Conservation (phyloP, 352 stramenopile genomes). For the Pythium scleroteichum region DNA sequence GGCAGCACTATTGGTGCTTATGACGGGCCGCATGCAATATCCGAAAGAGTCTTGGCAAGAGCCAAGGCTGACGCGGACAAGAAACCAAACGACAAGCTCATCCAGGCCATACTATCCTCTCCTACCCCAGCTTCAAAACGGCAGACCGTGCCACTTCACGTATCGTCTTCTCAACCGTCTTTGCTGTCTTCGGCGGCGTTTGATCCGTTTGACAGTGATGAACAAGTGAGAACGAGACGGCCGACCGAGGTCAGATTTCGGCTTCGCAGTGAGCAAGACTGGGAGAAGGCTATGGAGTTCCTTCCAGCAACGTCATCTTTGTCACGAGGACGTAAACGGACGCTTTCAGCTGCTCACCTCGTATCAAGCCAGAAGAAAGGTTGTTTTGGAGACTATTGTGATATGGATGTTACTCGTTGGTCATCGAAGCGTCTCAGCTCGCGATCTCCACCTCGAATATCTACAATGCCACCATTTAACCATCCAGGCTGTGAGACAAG, state of each 20-base stretch:
- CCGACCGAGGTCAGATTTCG: slow-evolving; percentile 18
- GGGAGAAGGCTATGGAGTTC: slow-evolving; percentile 58
- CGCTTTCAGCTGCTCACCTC: slow-evolving; percentile 62
- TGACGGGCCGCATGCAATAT: slow-evolving; percentile 58
- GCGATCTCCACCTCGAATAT: background rate
- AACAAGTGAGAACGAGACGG: background rate
- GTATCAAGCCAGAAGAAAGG: slow-evolving; percentile 74
- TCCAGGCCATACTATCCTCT: slow-evolving; percentile 73
- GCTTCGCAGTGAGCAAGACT: slow-evolving; percentile 40
- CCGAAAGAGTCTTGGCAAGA: slow-evolving; percentile 58
- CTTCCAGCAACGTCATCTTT: slow-evolving; percentile 51
- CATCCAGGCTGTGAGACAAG: background rate
- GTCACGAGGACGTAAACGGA: slow-evolving; percentile 52
- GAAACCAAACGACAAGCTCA: slow-evolving; percentile 56
- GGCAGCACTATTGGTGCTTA: slow-evolving; percentile 23
- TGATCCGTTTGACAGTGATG: slow-evolving; percentile 41
- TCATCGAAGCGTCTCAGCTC: slow-evolving; percentile 37
- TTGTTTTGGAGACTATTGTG: slow-evolving; percentile 73
- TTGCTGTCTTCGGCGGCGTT: slow-evolving; percentile 16
- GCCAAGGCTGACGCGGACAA: slow-evolving; percentile 52
- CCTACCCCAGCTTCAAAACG: slow-evolving; percentile 39
- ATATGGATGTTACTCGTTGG: slow-evolving; percentile 42
- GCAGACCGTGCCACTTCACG: slow-evolving; percentile 32
- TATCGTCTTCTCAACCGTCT: slow-evolving; percentile 35
- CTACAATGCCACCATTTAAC: background rate